Evolutionary conservation across 1,284 basidiomycete species (phyloP), one percentile per base, ranked within the genome.

Genomic region (Sphaerobolus stellatus): DNA sequence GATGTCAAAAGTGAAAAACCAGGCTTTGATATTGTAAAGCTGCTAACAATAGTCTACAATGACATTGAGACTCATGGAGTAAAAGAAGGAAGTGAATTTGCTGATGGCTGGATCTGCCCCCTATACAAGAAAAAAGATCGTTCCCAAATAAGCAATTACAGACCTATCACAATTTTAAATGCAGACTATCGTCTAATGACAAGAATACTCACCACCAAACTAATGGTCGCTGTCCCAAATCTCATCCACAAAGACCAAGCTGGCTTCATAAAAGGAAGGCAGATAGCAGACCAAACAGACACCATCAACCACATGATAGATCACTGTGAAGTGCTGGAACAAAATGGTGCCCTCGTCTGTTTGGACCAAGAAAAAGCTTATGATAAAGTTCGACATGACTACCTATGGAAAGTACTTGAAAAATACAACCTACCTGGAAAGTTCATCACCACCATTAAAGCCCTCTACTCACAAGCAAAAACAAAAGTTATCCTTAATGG

Each of bases 41-140:
- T 38, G 3, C 36, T 38, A 16, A 38, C 36, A 5, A 38, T 5
- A 38, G 16, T 29, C 24, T 53, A 54, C 56, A 54, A 62, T 20
- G 49, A 64, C 22, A 56, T 63, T 13, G 28, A 63, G 44, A n/a
- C 43, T 2, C 11, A 59, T 28, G 54, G 56, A 0, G 47, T 65
- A 3, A 38, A 46, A 11, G 30, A 36, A 14, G 52, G 46, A 2
- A 60, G 61, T 0, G 25, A 51, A 3, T 70, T 71, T 48, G 51
- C 64, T 0, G 52, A 61, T 2, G 71, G 71, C 2, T 69, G 69
- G 66, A 38, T 38, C n/a, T 38, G 36, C 36, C 36, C 36, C 22
- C 3, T 3, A 3, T 38, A 38, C 22, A 38, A 38, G 36, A 38
- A 38, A 38, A 38, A 38, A n/a, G 36, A 38, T 7, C 36, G 5